Conservation (phyloP, 2,329 filamentous ascomycete species). For the Calcarisporium arbuscula region DNA sequence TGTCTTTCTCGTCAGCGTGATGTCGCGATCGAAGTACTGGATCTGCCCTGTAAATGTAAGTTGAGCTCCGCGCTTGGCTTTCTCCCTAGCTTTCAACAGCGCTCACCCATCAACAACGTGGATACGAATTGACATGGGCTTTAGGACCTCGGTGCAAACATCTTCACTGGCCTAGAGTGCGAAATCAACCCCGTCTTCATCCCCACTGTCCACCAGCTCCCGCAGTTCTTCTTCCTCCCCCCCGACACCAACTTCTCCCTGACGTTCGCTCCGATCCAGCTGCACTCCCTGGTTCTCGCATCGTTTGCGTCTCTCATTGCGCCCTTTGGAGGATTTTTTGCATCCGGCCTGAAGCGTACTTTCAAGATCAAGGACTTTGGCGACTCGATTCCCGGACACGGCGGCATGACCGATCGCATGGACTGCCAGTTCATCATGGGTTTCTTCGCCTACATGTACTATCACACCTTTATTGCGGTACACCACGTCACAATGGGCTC, state of each 20-base stretch:
- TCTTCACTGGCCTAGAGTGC: conserved; percentile 86
- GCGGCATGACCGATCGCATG: conserved; percentile 98
- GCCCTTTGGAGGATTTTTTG: conserved; percentile 97
- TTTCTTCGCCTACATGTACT: conserved; percentile 97
- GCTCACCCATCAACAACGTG: neutral
- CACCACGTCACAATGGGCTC: conserved; percentile 79
- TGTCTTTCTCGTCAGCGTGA: conserved; percentile 70
- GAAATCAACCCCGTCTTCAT: conserved; percentile 88
- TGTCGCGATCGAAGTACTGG: conserved; percentile 93
- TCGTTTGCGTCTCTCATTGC: conserved; percentile 95
- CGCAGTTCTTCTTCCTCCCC: conserved; percentile 65
- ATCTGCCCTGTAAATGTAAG: conserved; percentile 88
- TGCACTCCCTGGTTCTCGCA: conserved; percentile 84
- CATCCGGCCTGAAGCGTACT: conserved; percentile 91
- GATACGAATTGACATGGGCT: neutral
- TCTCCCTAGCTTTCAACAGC: too few relatives aligned
- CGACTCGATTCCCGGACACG: conserved; percentile 94
- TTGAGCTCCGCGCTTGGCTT: too few relatives aligned
- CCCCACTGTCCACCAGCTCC: conserved; percentile 66
- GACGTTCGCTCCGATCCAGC: conserved; percentile 79
- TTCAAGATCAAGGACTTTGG: conserved; percentile 99
- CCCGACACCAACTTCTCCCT: conserved; percentile 55
- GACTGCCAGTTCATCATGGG: conserved; percentile 99
- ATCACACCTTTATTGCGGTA: conserved; percentile 90
- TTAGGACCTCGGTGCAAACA: conserved; percentile 81